phyloP scores from a whole-genome alignment of 139 green algal genomes.

The Nannochloris sp. region DNA sequence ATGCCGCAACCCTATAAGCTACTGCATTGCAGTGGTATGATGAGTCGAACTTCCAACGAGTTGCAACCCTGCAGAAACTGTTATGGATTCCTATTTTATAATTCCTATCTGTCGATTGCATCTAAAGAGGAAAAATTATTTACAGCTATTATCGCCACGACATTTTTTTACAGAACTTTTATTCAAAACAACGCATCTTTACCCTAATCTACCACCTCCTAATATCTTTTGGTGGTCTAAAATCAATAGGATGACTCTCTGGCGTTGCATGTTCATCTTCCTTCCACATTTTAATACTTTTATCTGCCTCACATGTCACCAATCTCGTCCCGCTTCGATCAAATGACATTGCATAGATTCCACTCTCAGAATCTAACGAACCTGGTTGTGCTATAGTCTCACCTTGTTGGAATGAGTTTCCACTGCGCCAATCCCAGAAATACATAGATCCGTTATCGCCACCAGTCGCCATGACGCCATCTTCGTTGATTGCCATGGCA shows the following conservation, averaged over 20 bases:
- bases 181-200: too few species aligned
- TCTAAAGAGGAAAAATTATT: too few species aligned
- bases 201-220: too few species aligned
- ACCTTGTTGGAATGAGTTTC: constrained; percentile 89
- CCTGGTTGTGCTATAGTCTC: constrained; percentile 85
- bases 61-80: too few species aligned
- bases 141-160: too few species aligned
- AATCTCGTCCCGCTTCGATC: constrained; percentile 72
- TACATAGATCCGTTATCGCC: constrained; percentile 70
- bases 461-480: constrained; percentile 80
- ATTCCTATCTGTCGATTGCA: too few species aligned
- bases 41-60: too few species aligned
- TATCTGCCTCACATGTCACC: constrained; percentile 91
- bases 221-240: constrained; percentile 66
- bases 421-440: constrained; percentile 93
- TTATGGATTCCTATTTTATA: too few species aligned
- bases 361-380: constrained; percentile 79
- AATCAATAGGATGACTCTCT: constrained; percentile 81
- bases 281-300: constrained; percentile 98
- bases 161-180: too few species aligned
- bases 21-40: too few species aligned
- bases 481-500: constrained; percentile 86
- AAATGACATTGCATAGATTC: constrained; percentile 73
- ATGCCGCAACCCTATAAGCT: too few species aligned
- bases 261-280: constrained; percentile 82